phyloP scores from a whole-genome alignment of 2,329 filamentous ascomycete species.

The Cyanodermella asteris region DNA sequence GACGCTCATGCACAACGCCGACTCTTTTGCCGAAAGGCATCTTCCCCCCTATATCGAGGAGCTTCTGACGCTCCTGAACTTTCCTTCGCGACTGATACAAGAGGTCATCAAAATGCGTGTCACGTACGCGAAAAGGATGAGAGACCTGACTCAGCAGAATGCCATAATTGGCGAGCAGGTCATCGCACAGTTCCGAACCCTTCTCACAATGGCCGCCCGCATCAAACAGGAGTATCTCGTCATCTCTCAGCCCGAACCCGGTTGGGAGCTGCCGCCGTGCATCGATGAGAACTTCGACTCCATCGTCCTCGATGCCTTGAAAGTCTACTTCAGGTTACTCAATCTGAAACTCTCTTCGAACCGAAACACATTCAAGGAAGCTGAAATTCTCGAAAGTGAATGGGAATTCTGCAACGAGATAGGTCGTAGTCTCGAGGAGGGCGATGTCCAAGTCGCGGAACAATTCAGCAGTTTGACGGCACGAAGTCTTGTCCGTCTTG shows the following conservation, averaged over 20 bases:
- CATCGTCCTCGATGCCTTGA: constrained; percentile 75
- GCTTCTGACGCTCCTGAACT: constrained; percentile 86
- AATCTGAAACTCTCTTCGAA: constrained; percentile 96
- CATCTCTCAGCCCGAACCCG: constrained; percentile 67
- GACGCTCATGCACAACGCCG: constrained; percentile 70
- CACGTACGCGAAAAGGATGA: constrained; percentile 84
- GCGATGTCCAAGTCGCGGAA: constrained; percentile 90
- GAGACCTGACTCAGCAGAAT: constrained; percentile 79
- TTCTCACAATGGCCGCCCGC: constrained; percentile 73
- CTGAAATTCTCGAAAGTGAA: constrained; percentile 88
- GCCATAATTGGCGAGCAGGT: constrained; percentile 92
- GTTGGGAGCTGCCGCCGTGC: constrained; percentile 88
- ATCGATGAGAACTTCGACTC: constrained; percentile 93
- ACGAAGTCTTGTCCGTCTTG: constrained; percentile 74
- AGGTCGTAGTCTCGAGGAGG: constrained; percentile 72
- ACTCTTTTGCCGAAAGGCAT: constrained; percentile 68
- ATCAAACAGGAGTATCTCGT: constrained; percentile 78
- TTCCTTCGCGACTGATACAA: constrained; percentile 83
- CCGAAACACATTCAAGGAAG: constrained; percentile 98
- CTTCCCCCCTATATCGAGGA: constrained; percentile 93
- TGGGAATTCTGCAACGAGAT: constrained; percentile 96
- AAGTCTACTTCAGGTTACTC: constrained; percentile 96
- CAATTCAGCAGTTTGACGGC: constrained; percentile 88
- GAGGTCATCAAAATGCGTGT: constrained; percentile 87
- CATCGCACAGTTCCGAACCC: constrained; percentile 87